Percentiles rank a stretch among this genome's conserved stretches.
These are phyloP conservation scores for Sonneratia caseolaris DNA, from an alignment of 345 rosid genomes.

Conservation along the genomic window DNA sequence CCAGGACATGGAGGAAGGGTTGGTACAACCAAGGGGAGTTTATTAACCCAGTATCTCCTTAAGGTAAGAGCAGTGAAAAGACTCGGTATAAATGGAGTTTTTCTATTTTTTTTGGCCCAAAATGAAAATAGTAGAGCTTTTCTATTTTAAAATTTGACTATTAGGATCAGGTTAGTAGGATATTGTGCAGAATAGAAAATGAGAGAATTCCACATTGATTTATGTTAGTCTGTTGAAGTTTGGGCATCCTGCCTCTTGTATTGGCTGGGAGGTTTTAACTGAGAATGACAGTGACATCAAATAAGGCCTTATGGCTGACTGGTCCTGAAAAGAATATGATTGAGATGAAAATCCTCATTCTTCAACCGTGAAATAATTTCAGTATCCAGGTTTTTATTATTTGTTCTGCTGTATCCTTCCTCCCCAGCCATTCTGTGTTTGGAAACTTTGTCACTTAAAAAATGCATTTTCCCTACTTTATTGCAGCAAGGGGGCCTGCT, in stretches of 20 bases:
- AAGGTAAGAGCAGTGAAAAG: conserved; percentile 38
- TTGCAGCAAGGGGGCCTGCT: conserved; percentile 99
- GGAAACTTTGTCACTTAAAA: neutral
- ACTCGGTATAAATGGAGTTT: neutral
- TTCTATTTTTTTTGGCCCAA: neutral
- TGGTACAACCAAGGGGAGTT: conserved; percentile 78
- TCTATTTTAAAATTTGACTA: neutral
- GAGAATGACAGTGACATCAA: neutral
- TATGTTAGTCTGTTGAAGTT: neutral
- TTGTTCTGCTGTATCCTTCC: neutral
- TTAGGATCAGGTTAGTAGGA: neutral
- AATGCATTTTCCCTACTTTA: neutral
- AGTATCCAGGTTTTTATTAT: conserved; percentile 4
- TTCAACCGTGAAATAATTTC: neutral
- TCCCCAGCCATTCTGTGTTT: neutral
- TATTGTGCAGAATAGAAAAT: neutral
- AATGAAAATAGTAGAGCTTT: no score
- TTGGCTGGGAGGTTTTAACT: neutral
- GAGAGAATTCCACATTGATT: neutral
- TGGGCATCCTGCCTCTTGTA: neutral
- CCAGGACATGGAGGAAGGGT: conserved; percentile 96
- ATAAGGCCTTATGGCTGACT: neutral
- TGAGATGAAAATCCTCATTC: neutral
- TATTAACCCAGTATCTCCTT: conserved; percentile 89
- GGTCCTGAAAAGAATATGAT: neutral